These are phyloP conservation scores for Alternaria infectoria DNA, from an alignment of 2,329 filamentous ascomycete genomes.

Conservation along the genomic window DNA sequence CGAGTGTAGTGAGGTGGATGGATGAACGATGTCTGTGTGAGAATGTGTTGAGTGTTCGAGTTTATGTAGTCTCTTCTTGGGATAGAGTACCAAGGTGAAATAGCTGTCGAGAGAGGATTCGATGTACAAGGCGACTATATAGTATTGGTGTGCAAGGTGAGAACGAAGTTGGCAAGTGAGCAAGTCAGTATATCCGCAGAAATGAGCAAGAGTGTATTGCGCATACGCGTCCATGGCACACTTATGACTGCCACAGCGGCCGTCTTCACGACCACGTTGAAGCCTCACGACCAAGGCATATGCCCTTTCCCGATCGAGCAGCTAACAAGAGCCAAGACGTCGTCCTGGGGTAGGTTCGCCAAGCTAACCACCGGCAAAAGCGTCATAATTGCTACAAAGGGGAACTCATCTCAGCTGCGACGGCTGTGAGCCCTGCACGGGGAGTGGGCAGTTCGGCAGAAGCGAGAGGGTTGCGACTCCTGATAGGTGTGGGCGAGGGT, in stretches of 20 bases:
- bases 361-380: neutral
- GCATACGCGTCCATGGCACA: conserved; percentile 7
- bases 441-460: neutral
- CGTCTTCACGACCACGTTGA: neutral
- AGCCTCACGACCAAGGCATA: conserved; percentile 7
- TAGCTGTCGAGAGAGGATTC: neutral
- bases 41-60: neutral
- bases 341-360: neutral
- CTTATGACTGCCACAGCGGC: conserved; percentile 6
- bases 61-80: neutral
- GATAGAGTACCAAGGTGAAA: neutral
- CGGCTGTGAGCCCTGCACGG: neutral
- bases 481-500: neutral
- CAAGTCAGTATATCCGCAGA: conserved; percentile 3
- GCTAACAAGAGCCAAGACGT: neutral
- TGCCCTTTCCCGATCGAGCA: neutral
- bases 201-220: conserved; percentile 4
- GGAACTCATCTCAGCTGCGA: neutral
- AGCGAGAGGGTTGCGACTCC: neutral
- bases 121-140: conserved; percentile 5
- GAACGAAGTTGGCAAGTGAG: neutral
- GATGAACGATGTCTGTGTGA: neutral
- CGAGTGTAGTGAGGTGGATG: neutral
- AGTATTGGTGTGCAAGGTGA: conserved; percentile 13
- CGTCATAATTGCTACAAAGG: neutral